These are phyloP conservation scores for Termitomyces sp. DNA, from an alignment of 768 basidiomycete species.

Conservation along the genomic window DNA sequence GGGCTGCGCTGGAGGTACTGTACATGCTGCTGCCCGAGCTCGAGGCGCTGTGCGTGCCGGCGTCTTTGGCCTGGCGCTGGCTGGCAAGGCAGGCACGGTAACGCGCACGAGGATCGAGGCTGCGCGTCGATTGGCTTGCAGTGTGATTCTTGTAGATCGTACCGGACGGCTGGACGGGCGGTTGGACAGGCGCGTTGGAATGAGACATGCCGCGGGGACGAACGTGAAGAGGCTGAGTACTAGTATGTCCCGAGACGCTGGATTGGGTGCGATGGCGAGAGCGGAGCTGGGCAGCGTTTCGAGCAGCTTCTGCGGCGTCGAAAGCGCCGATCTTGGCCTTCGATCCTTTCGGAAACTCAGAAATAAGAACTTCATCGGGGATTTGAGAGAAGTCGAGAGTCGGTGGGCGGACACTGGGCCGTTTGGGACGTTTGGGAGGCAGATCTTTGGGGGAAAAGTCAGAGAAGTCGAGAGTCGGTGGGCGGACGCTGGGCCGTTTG, in stretches of 20 bases:
- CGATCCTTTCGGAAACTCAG: not conserved
- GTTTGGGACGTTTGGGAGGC: not conserved
- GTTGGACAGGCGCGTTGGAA: not conserved
- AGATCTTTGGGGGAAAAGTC: not conserved
- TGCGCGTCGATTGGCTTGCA: constrained; percentile 15
- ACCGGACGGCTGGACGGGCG: not conserved
- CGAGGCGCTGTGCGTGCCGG: not conserved
- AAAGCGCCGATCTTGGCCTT: not conserved
- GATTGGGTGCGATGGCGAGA: not conserved
- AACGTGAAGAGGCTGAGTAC: constrained; percentile 6
- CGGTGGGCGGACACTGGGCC: not conserved
- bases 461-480: not conserved
- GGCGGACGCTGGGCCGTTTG: not conserved
- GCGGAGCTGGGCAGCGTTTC: constrained; percentile 1
- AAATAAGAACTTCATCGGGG: not conserved
- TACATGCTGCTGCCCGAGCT: constrained; percentile 8
- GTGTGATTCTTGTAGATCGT: constrained; percentile 6
- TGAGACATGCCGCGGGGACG: constrained; percentile 1
- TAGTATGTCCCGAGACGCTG: not conserved
- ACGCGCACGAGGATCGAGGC: constrained; percentile 10
- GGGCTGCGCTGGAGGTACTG: constrained; percentile 1
- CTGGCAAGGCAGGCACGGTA: constrained; percentile 2
- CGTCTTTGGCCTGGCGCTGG: not conserved
- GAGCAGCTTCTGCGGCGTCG: not conserved
- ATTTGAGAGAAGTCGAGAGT: not conserved